A percentile compares a stretch with the other conserved stretches of the same genome.
Conservation (phyloP, 495 filamentous ascomycete genomes). For the Aspergillus biplanus region DNA sequence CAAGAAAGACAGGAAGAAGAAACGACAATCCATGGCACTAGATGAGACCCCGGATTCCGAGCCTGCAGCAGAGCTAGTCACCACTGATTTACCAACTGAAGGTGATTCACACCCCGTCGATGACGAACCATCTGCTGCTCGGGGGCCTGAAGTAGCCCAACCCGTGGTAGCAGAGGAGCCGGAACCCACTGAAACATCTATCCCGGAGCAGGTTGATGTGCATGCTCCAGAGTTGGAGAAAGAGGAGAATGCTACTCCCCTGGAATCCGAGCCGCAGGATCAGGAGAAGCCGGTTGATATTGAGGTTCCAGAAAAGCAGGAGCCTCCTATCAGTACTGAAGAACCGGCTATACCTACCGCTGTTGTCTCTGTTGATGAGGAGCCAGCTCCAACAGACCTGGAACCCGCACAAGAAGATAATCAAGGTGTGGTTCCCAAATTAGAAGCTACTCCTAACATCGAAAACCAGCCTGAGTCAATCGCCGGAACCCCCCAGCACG, state of each 20-base stretch:
- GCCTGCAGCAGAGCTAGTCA: constrained; percentile 3
- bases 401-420: constrained; percentile 25
- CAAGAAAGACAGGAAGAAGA: constrained; percentile 31
- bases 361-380: background rate
- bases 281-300: background rate
- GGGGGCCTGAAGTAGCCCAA: background rate
- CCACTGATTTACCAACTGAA: background rate
- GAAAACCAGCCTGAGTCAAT: constrained; percentile 6
- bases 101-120: background rate
- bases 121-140: background rate
- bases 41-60: constrained; percentile 18
- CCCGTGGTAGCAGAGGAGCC: background rate
- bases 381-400: constrained; percentile 11
- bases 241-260: background rate
- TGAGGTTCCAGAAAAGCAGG: background rate
- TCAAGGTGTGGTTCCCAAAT: constrained; percentile 16
- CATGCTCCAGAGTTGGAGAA: background rate
- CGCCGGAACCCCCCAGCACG: constrained; percentile 1
- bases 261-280: background rate
- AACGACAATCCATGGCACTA: constrained; percentile 20
- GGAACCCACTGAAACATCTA: background rate
- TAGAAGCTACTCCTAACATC: constrained; percentile 9
- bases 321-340: background rate
- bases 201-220: background rate
- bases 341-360: background rate